phyloP scores from a whole-genome alignment of 2,329 filamentous ascomycete species.

The Arachnomyces sp. region DNA sequence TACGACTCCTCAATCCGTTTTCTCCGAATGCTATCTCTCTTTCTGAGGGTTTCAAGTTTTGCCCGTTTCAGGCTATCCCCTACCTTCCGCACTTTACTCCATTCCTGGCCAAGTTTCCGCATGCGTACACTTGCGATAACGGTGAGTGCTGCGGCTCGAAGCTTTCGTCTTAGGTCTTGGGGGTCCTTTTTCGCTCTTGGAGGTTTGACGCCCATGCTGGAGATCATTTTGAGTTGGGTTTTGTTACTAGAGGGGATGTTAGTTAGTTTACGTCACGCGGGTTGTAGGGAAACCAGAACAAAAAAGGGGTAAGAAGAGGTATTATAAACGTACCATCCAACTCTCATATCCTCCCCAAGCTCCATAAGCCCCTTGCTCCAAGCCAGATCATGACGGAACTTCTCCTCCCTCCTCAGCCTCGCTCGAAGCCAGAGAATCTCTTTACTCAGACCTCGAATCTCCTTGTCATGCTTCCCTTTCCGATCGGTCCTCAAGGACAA shows the following conservation, averaged over 20 bases:
- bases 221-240: constrained; percentile 76
- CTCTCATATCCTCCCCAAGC: constrained; percentile 56
- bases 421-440: constrained; percentile 89
- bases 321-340: constrained; percentile 64
- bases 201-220: constrained; percentile 64
- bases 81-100: constrained; percentile 35
- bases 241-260: constrained; percentile 64
- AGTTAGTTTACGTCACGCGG: constrained; percentile 7
- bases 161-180: constrained; percentile 31
- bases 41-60: constrained; percentile 33
- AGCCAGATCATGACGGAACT: constrained; percentile 68
- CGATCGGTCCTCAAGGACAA: constrained; percentile 32
- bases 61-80: constrained; percentile 37
- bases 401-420: constrained; percentile 68
- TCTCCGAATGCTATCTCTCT: constrained; percentile 23
- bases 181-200: constrained; percentile 21
- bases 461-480: constrained; percentile 46
- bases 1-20: constrained; percentile 8
- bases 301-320: constrained; percentile 5
- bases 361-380: constrained; percentile 84
- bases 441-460: constrained; percentile 72
- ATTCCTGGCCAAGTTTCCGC: constrained; percentile 37
- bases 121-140: constrained; percentile 40
- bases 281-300: neutral
- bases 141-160: constrained; percentile 33